These are phyloP conservation scores for Salvia miltiorrhiza DNA, from an alignment of 257 asterid species.

Conservation along the genomic window DNA sequence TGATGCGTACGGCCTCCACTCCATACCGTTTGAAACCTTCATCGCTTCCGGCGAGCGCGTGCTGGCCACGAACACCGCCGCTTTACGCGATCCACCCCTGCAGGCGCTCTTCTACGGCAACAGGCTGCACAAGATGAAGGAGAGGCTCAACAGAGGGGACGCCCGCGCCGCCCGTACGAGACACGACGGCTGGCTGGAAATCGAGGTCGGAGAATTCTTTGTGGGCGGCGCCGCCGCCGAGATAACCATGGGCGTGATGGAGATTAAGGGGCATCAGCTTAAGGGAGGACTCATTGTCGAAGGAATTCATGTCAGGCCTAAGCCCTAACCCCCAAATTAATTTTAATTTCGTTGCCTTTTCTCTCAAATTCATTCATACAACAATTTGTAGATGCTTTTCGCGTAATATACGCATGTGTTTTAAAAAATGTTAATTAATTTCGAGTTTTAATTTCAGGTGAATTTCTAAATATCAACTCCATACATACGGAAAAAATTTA, in stretches of 20 bases:
- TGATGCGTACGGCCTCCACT: constrained; percentile 27
- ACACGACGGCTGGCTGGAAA: constrained; percentile 35
- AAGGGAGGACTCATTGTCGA: constrained; percentile 34
- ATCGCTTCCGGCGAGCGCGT: neutral
- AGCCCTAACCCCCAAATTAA: too few species aligned
- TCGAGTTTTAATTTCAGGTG: too few species aligned
- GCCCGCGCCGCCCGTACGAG: constrained; percentile 15
- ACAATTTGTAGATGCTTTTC: too few species aligned
- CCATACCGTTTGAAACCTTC: constrained; percentile 28
- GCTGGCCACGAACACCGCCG: constrained; percentile 1
- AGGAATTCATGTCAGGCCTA: constrained; percentile 39
- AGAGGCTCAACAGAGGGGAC: constrained; percentile 16
- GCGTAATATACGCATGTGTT: too few species aligned
- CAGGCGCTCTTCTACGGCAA: constrained; percentile 19
- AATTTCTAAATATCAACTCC: too few species aligned
- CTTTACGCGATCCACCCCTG: neutral
- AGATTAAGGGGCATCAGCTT: constrained; percentile 35
- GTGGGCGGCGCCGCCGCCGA: neutral
- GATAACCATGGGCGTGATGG: constrained; percentile 24
- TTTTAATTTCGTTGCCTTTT: neutral
- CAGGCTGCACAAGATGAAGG: constrained; percentile 24
- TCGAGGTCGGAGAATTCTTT: constrained; percentile 34
- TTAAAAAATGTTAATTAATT: too few species aligned
- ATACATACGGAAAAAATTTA: too few species aligned
- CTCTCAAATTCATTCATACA: too few species aligned